phyloP scores from a whole-genome alignment of 2,329 filamentous ascomycete genomes.

The Alternaria sp. region DNA sequence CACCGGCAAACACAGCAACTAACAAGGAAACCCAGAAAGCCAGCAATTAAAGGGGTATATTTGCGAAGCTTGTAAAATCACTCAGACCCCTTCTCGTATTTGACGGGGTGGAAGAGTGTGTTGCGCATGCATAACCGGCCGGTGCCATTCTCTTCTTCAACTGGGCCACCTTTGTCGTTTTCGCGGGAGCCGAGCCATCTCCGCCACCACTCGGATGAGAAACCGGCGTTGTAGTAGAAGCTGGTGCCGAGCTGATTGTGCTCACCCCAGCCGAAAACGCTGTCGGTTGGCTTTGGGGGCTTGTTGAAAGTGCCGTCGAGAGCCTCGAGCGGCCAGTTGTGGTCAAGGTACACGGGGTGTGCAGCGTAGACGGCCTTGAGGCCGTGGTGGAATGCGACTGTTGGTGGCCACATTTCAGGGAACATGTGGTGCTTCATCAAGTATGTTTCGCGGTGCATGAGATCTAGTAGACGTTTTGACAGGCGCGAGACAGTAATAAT shows the following conservation, averaged over 20 bases:
- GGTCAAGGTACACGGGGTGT: constrained; percentile 81
- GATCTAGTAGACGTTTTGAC: constrained; percentile 73
- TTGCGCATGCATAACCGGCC: constrained; percentile 58
- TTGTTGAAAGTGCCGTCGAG: constrained; percentile 60
- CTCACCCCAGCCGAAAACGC: constrained; percentile 61
- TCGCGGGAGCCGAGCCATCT: constrained; percentile 59
- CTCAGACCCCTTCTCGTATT: constrained; percentile 55
- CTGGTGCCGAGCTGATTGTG: constrained; percentile 60
- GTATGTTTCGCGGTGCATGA: constrained; percentile 80
- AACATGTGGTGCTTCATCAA: constrained; percentile 75
- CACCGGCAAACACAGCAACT: constrained; percentile 23
- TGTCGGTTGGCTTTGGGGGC: constrained; percentile 55
- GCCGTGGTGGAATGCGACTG: constrained; percentile 77
- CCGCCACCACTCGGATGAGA: constrained; percentile 58
- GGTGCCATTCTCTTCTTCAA: constrained; percentile 55
- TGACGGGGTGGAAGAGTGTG: constrained; percentile 59
- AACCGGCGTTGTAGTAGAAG: constrained; percentile 62
- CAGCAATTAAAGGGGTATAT: constrained; percentile 38
- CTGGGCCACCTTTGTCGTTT: constrained; percentile 53
- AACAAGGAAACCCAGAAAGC: constrained; percentile 22
- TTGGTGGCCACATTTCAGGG: constrained; percentile 81
- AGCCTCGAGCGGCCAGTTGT: constrained; percentile 67
- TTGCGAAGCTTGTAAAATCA: constrained; percentile 31
- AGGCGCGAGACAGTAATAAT: constrained; percentile 80
- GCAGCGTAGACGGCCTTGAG: constrained; percentile 81